Evolutionary conservation across 805 yeast genomes (phyloP).

Genomic region (Monosporozyma servazzii): DNA sequence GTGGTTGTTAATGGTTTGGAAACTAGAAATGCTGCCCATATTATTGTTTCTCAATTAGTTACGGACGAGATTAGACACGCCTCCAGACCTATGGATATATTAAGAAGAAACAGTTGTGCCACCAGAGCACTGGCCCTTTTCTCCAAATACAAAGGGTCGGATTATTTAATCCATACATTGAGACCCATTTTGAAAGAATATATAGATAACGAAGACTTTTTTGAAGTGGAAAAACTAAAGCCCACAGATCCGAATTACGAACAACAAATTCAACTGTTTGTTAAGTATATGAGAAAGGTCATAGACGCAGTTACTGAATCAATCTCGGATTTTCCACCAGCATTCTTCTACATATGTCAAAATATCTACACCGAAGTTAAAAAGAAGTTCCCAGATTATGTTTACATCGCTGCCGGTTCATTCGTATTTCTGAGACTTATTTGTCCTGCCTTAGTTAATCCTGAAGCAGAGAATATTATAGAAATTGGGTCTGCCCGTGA

Average conservation of each 20-base stretch:
- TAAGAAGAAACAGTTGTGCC: conserved; percentile 75
- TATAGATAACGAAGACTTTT: conserved; percentile 39
- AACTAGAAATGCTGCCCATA: conserved; percentile 34
- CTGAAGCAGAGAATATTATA: conserved; percentile 44
- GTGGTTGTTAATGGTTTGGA: conserved; percentile 50
- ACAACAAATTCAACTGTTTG: conserved; percentile 38
- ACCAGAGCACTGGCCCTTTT: conserved; percentile 66
- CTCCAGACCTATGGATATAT: conserved; percentile 56
- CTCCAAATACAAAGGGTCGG: conserved; percentile 57
- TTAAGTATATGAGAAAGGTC: conserved; percentile 45
- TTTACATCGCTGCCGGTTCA: conserved; percentile 71
- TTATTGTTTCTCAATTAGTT: conserved; percentile 46
- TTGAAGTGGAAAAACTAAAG: conserved; percentile 55
- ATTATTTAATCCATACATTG: conserved; percentile 45
- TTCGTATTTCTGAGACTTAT: conserved; percentile 72
- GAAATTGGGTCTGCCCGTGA: conserved; percentile 34
- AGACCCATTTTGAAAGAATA: conserved; percentile 50
- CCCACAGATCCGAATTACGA: conserved; percentile 33
- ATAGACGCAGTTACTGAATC: conserved; percentile 54
- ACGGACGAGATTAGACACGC: conserved; percentile 54
- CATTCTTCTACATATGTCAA: conserved; percentile 62
- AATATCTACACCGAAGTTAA: conserved; percentile 50
- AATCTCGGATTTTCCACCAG: conserved; percentile 51
- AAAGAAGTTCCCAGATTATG: conserved; percentile 56
- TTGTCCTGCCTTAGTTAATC: conserved; percentile 87